Percentiles rank a stretch among this genome's conserved stretches.
Conservation (phyloP, 176 grass and related monocot species). For the Lolium rigidum region DNA sequence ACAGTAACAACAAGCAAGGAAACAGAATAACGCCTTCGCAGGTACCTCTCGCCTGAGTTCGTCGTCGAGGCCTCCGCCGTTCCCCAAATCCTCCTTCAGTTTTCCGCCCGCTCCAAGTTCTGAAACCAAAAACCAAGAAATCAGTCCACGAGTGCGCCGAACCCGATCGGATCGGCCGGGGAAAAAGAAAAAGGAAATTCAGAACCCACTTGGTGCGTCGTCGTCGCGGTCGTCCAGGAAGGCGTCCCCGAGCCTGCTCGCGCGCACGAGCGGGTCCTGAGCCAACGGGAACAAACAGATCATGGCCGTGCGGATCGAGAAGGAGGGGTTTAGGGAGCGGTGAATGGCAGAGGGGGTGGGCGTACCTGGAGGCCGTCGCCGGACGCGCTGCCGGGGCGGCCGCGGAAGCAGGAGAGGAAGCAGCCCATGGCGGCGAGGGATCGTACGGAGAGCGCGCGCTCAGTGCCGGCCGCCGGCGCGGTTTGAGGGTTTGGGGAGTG, state of each 20-base stretch:
- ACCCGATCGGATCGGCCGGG: neutral
- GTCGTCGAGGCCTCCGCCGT: slow-evolving; percentile 39
- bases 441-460: neutral
- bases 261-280: slow-evolving; percentile 54
- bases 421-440: slow-evolving; percentile 54
- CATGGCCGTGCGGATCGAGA: neutral
- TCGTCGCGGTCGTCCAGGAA: slow-evolving; percentile 48
- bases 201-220: neutral
- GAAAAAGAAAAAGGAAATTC: neutral
- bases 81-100: neutral
- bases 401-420: slow-evolving; percentile 72
- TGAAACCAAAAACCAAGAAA: neutral
- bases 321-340: neutral
- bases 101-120: neutral
- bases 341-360: neutral
- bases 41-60: slow-evolving; percentile 67
- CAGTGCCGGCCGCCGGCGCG: neutral
- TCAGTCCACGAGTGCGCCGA: neutral
- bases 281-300: neutral
- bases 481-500: neutral
- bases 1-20: neutral
- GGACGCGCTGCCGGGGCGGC: neutral
- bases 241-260: slow-evolving; percentile 42
- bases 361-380: slow-evolving; percentile 35
- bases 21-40: neutral